Percentiles rank a stretch among this genome's conserved stretches.
Evolutionary conservation across 2,329 filamentous ascomycete genomes (phyloP).

Genomic region (Fusarium caatingaense): DNA sequence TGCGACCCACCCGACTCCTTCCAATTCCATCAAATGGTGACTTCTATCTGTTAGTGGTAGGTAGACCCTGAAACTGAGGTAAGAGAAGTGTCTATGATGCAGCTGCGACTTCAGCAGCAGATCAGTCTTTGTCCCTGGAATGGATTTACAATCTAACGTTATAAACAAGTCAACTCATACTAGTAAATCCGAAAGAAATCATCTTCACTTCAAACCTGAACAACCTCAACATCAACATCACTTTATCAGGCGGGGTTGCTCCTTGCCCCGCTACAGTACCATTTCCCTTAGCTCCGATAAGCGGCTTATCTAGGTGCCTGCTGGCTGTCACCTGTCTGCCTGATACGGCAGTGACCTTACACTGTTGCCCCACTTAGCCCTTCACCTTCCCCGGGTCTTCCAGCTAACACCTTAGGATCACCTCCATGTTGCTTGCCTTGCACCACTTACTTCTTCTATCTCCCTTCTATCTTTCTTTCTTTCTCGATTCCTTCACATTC

Average conservation of each 20-base stretch:
- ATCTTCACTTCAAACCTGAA: neutral
- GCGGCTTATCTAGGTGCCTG: slow-evolving; percentile 47
- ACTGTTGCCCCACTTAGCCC: slow-evolving; percentile 47
- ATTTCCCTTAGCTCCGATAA: slow-evolving; percentile 40
- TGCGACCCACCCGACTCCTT: slow-evolving; percentile 24
- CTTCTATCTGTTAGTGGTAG: neutral
- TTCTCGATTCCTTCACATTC: neutral
- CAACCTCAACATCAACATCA: neutral
- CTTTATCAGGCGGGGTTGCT: neutral
- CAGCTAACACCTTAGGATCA: slow-evolving; percentile 34
- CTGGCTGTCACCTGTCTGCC: slow-evolving; percentile 45
- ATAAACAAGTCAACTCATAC: neutral
- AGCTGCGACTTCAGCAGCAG: neutral
- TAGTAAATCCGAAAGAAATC: neutral
- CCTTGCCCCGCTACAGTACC: slow-evolving; percentile 28
- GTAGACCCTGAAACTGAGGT: slow-evolving; percentile 24
- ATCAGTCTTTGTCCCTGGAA: neutral
- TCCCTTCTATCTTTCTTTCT: slow-evolving; percentile 13
- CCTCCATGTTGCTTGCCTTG: slow-evolving; percentile 25
- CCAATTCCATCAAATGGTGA: neutral
- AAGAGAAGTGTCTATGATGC: neutral
- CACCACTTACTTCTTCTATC: slow-evolving; percentile 14
- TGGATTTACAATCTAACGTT: neutral
- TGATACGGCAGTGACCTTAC: slow-evolving; percentile 47
- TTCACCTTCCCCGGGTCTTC: slow-evolving; percentile 43